Evolutionary conservation across 108 stramenopile species (phyloP).

Genomic region (Skeletonema menzelii): DNA sequence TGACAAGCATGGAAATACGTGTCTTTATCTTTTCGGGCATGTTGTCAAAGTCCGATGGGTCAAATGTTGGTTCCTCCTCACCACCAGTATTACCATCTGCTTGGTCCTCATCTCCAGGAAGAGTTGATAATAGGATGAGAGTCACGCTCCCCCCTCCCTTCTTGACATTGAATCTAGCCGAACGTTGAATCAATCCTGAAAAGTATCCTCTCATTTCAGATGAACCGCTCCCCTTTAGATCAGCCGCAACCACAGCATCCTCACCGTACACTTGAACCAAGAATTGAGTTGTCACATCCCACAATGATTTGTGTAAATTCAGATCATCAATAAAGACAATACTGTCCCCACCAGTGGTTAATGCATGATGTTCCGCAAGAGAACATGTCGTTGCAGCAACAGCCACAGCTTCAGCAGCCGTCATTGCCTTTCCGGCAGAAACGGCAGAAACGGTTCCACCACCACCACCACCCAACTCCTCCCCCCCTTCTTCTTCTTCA

Average conservation of each 20-base stretch:
- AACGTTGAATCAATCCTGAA: conserved; percentile 85
- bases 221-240: conserved; percentile 79
- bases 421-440: conserved; percentile 19
- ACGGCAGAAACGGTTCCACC: conserved; percentile 15
- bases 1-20: conserved; percentile 65
- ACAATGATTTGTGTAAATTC: conserved; percentile 79
- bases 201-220: conserved; percentile 88
- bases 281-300: conserved; percentile 81
- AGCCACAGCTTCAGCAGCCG: conserved; percentile 55
- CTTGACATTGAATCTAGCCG: conserved; percentile 74
- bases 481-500: conserved; percentile 27
- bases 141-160: conserved; percentile 85
- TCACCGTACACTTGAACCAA: conserved; percentile 81
- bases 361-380: conserved; percentile 73
- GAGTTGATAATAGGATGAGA: conserved; percentile 61
- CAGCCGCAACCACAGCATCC: conserved; percentile 81
- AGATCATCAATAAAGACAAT: conserved; percentile 84
- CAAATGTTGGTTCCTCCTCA: conserved; percentile 51
- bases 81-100: conserved; percentile 14
- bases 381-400: conserved; percentile 80
- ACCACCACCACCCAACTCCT: too few relatives aligned
- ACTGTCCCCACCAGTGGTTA: conserved; percentile 65
- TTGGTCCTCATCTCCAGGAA: conserved; percentile 43
- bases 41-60: conserved; percentile 66
- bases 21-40: conserved; percentile 63